Percentiles rank a stretch among this genome's conserved stretches.
phyloP scores from a whole-genome alignment of 495 filamentous ascomycete genomes.

The Xylaria nigripes region DNA sequence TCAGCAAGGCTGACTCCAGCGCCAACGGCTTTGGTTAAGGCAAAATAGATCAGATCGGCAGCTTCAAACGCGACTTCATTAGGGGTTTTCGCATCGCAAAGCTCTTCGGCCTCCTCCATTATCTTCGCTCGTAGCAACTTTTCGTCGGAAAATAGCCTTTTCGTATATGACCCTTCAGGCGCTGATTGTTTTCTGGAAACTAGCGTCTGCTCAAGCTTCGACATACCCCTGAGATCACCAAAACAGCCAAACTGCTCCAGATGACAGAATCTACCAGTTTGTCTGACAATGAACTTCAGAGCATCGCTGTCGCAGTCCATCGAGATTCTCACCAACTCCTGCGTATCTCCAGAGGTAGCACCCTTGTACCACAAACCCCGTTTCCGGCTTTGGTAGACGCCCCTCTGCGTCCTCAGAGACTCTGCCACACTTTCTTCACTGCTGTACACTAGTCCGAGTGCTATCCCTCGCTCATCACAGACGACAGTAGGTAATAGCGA shows the following conservation, averaged over 20 bases:
- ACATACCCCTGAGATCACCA: constrained; percentile 70
- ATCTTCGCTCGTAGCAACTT: constrained; percentile 90
- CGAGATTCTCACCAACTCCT: constrained; percentile 76
- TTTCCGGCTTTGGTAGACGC: constrained; percentile 93
- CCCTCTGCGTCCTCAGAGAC: constrained; percentile 76
- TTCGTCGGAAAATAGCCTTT: constrained; percentile 80
- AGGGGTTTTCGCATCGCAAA: constrained; percentile 75
- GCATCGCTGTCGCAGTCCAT: constrained; percentile 92
- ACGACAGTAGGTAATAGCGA: constrained; percentile 82
- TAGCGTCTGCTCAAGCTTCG: constrained; percentile 78
- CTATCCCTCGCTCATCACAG: constrained; percentile 75
- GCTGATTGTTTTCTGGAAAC: constrained; percentile 68
- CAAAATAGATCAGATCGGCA: constrained; percentile 93
- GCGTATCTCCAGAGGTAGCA: constrained; percentile 83
- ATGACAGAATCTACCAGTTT: constrained; percentile 93
- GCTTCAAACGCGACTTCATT: constrained; percentile 88
- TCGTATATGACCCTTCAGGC: constrained; percentile 86
- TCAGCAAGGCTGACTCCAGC: constrained; percentile 79
- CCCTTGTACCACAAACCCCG: constrained; percentile 96
- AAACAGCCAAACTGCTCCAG: constrained; percentile 87
- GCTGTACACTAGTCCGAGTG: constrained; percentile 87
- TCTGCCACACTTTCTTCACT: constrained; percentile 81
- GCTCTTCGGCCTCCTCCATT: constrained; percentile 93
- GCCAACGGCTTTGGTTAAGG: constrained; percentile 75
- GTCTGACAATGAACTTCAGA: constrained; percentile 76